These are phyloP conservation scores for Metschnikowia sp. DNA, from an alignment of 805 yeast species.

Conservation along the genomic window DNA sequence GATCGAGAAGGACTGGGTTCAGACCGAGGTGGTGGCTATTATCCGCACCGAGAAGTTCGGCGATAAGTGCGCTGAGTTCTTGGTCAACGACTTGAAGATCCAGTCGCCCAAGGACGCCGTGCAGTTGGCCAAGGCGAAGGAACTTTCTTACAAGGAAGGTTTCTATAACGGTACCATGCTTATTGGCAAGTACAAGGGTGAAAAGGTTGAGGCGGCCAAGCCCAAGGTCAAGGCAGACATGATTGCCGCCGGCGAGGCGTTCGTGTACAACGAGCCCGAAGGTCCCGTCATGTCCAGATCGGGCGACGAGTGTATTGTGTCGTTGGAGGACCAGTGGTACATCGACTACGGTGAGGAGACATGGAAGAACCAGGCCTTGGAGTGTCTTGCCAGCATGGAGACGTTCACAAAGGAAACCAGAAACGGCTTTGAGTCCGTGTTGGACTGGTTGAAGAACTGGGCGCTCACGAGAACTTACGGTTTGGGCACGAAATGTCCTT, in stretches of 20 bases:
- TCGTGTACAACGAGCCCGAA: slow-evolving; percentile 94
- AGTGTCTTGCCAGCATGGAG: slow-evolving; percentile 72
- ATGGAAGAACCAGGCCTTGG: slow-evolving; percentile 82
- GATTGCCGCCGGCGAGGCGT: slow-evolving; percentile 73
- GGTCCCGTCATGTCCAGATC: slow-evolving; percentile 86
- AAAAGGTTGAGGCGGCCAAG: slow-evolving; percentile 88
- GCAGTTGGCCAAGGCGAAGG: slow-evolving; percentile 88
- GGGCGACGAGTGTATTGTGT: slow-evolving; percentile 94
- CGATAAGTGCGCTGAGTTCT: slow-evolving; percentile 76
- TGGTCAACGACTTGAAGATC: slow-evolving; percentile 85
- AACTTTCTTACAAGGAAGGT: slow-evolving; percentile 93
- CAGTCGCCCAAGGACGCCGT: slow-evolving; percentile 90
- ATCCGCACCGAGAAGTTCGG: slow-evolving; percentile 85
- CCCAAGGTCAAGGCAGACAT: slow-evolving; percentile 80
- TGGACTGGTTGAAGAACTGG: slow-evolving; percentile 98
- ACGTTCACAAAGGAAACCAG: slow-evolving; percentile 79
- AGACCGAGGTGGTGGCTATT: slow-evolving; percentile 67
- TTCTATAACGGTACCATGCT: slow-evolving; percentile 84
- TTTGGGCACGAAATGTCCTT: slow-evolving; percentile 89
- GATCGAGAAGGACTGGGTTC: slow-evolving; percentile 83
- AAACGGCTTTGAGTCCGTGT: slow-evolving; percentile 88
- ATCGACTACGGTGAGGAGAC: slow-evolving; percentile 92
- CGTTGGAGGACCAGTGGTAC: slow-evolving; percentile 98
- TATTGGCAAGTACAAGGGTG: slow-evolving; percentile 81
- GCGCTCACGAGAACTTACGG: slow-evolving; percentile 97